phyloP scores from a whole-genome alignment of 2,329 filamentous ascomycete species.

The Talaromyces sp. region DNA sequence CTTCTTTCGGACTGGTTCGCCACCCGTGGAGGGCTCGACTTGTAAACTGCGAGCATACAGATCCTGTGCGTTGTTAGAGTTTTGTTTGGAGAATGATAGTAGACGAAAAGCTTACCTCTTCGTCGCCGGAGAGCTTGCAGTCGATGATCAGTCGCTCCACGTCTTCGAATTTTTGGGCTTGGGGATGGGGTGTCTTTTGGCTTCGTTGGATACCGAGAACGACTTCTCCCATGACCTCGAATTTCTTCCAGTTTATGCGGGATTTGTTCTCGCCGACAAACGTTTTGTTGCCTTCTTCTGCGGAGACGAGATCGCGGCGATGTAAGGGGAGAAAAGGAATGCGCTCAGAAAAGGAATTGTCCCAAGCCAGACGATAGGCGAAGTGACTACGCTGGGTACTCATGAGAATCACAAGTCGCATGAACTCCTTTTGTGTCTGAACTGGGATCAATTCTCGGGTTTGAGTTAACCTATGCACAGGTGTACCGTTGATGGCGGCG shows the following conservation, averaged over 20 bases:
- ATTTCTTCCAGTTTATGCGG: conserved; percentile 96
- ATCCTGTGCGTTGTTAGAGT: conserved; percentile 48
- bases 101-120: conserved; percentile 67
- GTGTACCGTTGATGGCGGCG: conserved; percentile 85
- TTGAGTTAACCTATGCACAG: conserved; percentile 79
- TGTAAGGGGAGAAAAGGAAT: conserved; percentile 94
- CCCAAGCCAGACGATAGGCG: conserved; percentile 95
- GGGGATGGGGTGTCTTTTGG: conserved; percentile 79
- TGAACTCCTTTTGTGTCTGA: conserved; percentile 78
- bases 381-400: conserved; percentile 88
- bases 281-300: conserved; percentile 88
- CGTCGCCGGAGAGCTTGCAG: conserved; percentile 78
- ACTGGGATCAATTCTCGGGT: conserved; percentile 75
- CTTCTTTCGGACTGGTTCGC: conserved; percentile 43
- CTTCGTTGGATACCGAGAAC: conserved; percentile 89
- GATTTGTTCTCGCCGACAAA: conserved; percentile 74
- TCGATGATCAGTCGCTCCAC: conserved; percentile 78
- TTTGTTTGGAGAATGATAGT: background rate
- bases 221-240: conserved; percentile 92
- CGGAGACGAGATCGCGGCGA: conserved; percentile 84
- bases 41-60: conserved; percentile 62
- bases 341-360: conserved; percentile 84
- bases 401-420: conserved; percentile 89
- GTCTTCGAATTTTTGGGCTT: conserved; percentile 68
- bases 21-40: conserved; percentile 51